Percentiles rank a stretch among this genome's conserved stretches.
Evolutionary conservation across 352 stramenopile species (phyloP).

Genomic region (Peronospora farinosa): DNA sequence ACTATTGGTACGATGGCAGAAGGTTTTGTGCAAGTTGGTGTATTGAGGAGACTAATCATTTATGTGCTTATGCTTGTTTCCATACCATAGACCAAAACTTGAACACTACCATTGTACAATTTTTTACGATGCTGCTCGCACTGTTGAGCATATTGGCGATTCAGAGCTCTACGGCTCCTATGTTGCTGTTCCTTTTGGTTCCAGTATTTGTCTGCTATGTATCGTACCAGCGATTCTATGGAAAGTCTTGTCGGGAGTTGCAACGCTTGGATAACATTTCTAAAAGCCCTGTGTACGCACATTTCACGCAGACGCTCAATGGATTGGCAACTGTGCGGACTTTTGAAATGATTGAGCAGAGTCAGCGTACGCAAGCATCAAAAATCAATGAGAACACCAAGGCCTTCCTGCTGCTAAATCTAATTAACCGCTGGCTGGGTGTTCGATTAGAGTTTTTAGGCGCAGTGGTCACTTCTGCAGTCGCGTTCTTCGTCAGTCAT

Average conservation of each 20-base stretch:
- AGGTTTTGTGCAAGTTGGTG: neutral
- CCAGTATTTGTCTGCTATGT: slow-evolving; percentile 65
- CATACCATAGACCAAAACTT: slow-evolving; percentile 46
- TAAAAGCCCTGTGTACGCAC: slow-evolving; percentile 86
- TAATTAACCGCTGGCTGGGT: slow-evolving; percentile 93
- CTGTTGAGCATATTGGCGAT: slow-evolving; percentile 50
- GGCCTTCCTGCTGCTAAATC: slow-evolving; percentile 88
- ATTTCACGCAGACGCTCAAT: slow-evolving; percentile 88
- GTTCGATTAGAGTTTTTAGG: slow-evolving; percentile 87
- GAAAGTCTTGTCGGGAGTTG: slow-evolving; percentile 58
- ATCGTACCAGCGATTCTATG: slow-evolving; percentile 60
- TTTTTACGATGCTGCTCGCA: slow-evolving; percentile 42
- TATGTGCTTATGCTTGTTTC: slow-evolving; percentile 3
- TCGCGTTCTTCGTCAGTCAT: slow-evolving; percentile 86
- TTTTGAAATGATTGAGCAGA: slow-evolving; percentile 50
- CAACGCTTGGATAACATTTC: slow-evolving; percentile 58
- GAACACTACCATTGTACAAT: slow-evolving; percentile 39
- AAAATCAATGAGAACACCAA: slow-evolving; percentile 64
- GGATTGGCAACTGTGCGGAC: slow-evolving; percentile 64
- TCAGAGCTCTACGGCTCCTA: slow-evolving; percentile 37
- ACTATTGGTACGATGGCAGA: slow-evolving; percentile 41
- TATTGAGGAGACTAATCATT: slow-evolving; percentile 5
- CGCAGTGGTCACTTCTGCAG: slow-evolving; percentile 84
- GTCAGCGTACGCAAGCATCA: slow-evolving; percentile 26
- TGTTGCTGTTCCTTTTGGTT: slow-evolving; percentile 47